phyloP scores from a whole-genome alignment of 2,329 filamentous ascomycete genomes.

The Clarireedia monteithiana region DNA sequence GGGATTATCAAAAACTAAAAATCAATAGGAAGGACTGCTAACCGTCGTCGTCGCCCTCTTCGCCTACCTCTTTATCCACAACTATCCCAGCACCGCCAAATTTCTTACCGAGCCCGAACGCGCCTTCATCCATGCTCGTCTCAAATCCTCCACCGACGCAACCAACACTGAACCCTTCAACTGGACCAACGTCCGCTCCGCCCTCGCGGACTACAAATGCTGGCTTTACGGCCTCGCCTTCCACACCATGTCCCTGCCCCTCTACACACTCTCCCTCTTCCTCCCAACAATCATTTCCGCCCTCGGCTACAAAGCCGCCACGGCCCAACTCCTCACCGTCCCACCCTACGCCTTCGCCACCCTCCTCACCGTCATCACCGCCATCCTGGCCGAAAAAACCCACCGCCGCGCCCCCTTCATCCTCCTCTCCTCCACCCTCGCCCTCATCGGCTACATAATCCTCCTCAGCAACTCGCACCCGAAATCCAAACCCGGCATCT shows the following conservation, averaged over 20 bases:
- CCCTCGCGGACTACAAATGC: slow-evolving; percentile 60
- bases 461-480: slow-evolving; percentile 40
- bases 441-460: slow-evolving; percentile 54
- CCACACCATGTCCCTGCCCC: slow-evolving; percentile 61
- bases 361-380: slow-evolving; percentile 48
- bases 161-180: slow-evolving; percentile 60
- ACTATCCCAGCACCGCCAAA: slow-evolving; percentile 51
- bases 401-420: slow-evolving; percentile 56
- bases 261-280: slow-evolving; percentile 50
- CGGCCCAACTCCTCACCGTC: slow-evolving; percentile 51
- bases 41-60: slow-evolving; percentile 43
- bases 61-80: slow-evolving; percentile 56
- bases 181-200: slow-evolving; percentile 57
- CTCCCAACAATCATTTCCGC: slow-evolving; percentile 47
- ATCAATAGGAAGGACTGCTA: slow-evolving; percentile 42
- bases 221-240: slow-evolving; percentile 67
- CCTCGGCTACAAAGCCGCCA: slow-evolving; percentile 45
- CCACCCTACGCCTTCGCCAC: slow-evolving; percentile 59
- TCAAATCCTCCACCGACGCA: slow-evolving; percentile 62
- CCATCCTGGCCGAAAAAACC: slow-evolving; percentile 51
- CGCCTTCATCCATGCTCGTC: slow-evolving; percentile 40
- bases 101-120: slow-evolving; percentile 45
- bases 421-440: slow-evolving; percentile 47
- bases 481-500: slow-evolving; percentile 42
- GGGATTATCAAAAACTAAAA: slow-evolving; percentile 1